Evolutionary conservation across 345 rosid genomes (phyloP).

Genomic region (Aurinia saxatilis): DNA sequence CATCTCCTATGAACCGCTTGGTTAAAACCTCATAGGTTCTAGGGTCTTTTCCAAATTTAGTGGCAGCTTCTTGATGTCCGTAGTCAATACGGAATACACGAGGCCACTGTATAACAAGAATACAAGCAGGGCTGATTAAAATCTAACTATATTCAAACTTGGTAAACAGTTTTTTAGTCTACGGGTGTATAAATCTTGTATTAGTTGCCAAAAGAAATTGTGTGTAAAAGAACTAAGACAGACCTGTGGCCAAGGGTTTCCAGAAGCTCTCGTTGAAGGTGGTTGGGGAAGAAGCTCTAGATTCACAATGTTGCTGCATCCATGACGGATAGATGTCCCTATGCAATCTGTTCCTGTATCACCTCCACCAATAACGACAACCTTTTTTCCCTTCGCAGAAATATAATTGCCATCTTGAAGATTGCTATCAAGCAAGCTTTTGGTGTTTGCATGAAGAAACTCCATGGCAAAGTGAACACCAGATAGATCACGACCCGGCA

Average conservation of each 20-base stretch:
- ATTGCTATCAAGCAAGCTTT: slow-evolving; percentile 93
- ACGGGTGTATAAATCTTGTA: background rate
- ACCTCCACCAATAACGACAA: slow-evolving; percentile 97
- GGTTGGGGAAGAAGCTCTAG: slow-evolving; percentile 96
- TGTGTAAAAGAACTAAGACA: background rate
- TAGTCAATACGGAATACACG: slow-evolving; percentile 87
- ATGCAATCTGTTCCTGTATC: slow-evolving; percentile 99
- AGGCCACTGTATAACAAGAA: slow-evolving; percentile 71
- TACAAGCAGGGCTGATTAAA: background rate
- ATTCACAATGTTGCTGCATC: slow-evolving; percentile 66
- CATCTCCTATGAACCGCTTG: slow-evolving; percentile 84
- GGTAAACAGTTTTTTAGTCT: background rate
- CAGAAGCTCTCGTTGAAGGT: slow-evolving; percentile 75
- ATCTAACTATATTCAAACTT: background rate
- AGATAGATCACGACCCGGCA: slow-evolving; percentile 80
- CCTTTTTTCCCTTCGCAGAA: slow-evolving; percentile 88
- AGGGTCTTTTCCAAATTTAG: slow-evolving; percentile 90
- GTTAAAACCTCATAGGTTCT: slow-evolving; percentile 89
- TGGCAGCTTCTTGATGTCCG: slow-evolving; percentile 90
- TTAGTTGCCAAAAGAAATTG: background rate
- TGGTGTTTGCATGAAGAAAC: slow-evolving; percentile 91
- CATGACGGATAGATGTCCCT: slow-evolving; percentile 96
- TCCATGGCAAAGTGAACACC: slow-evolving; percentile 98
- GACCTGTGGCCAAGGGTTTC: slow-evolving; percentile 99
- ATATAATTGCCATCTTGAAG: slow-evolving; percentile 76